Percentiles rank a stretch among this genome's conserved stretches.
Conservation (phyloP, 2,329 filamentous ascomycete genomes). For the Trichoderma brevicompactum region DNA sequence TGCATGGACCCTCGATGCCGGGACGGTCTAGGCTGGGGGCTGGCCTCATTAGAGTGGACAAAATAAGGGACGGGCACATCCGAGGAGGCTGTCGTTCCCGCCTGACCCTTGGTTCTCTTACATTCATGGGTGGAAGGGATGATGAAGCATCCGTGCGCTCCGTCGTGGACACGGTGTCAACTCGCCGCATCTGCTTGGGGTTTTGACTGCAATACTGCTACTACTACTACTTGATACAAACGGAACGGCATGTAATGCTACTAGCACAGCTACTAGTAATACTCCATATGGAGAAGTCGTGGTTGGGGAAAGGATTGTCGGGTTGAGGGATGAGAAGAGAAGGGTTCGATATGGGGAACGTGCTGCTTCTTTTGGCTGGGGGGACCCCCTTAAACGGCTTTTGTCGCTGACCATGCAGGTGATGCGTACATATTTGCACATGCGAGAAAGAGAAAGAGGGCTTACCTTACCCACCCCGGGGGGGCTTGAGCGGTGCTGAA, state of each 20-base stretch:
- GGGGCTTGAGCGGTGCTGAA: no score
- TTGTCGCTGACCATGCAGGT: constrained; percentile 13
- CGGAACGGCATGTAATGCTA: no score
- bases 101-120: not conserved
- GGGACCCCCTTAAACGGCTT: not conserved
- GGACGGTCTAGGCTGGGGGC: not conserved
- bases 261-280: no score
- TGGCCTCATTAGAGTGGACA: not conserved
- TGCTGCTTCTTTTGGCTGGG: constrained; percentile 10
- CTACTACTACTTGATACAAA: no score
- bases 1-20: not conserved
- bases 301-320: not conserved
- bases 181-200: not conserved
- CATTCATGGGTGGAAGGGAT: not conserved
- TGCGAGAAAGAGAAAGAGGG: not conserved
- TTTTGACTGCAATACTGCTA: not conserved
- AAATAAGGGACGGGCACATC: constrained; percentile 21
- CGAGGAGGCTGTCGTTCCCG: constrained; percentile 15
- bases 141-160: constrained; percentile 3
- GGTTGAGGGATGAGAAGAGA: not conserved
- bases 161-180: constrained; percentile 3
- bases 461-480: not conserved
- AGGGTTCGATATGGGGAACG: constrained; percentile 22
- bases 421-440: constrained; percentile 5
- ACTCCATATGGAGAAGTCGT: not conserved